Conservation (phyloP, 75 land plant species). For the Selaginella moellendorffii region DNA sequence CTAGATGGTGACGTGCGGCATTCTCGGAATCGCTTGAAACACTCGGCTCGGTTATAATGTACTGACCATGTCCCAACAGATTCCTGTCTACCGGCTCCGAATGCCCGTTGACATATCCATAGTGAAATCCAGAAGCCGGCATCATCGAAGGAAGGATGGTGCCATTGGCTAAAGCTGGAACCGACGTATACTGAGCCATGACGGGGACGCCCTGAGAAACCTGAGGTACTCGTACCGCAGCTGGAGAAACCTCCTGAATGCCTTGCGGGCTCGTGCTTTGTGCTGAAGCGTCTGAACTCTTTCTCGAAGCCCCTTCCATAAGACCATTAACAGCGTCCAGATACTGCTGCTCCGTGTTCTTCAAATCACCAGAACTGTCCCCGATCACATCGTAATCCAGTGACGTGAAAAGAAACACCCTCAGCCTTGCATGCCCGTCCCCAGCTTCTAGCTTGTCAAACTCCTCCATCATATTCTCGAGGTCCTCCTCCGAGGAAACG, state of each 20-base stretch:
- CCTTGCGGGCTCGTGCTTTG: conserved; percentile 4
- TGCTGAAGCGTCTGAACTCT: conserved; percentile 12
- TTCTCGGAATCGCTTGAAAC: no score
- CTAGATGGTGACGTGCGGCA: no score
- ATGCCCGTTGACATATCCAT: background rate
- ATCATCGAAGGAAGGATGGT: background rate
- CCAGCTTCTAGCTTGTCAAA: conserved; percentile 35
- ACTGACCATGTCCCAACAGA: no score
- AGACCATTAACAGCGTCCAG: conserved; percentile 13
- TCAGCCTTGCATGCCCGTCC: conserved; percentile 35
- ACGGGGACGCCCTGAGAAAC: conserved; percentile 14
- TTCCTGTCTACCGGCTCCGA: background rate
- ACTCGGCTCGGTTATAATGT: no score
- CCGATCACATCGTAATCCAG: conserved; percentile 23
- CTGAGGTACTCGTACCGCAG: conserved; percentile 15
- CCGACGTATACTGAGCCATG: background rate
- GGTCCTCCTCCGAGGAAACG: conserved; percentile 49
- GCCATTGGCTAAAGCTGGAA: background rate
- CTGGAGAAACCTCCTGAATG: conserved; percentile 12
- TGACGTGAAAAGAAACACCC: conserved; percentile 47
- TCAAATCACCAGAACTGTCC: background rate
- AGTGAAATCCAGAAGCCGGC: background rate
- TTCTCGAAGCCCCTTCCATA: conserved; percentile 21
- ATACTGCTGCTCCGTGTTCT: conserved; percentile 8
- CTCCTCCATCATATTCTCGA: conserved; percentile 79